A percentile compares a stretch with the other conserved stretches of the same genome.
Conservation (phyloP, 768 basidiomycete species). For the Agaricus sinodeliciosus region DNA sequence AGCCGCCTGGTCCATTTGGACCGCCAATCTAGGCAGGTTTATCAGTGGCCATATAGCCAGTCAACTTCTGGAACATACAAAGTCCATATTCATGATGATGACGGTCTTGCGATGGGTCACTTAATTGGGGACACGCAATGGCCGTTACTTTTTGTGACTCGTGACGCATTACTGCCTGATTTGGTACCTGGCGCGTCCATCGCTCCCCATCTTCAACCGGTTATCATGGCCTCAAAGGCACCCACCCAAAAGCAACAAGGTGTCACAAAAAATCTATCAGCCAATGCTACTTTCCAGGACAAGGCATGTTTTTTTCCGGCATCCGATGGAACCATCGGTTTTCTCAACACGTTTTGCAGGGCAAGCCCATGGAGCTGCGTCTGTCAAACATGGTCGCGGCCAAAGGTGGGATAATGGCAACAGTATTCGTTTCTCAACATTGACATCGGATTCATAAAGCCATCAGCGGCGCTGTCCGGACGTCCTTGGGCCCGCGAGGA, state of each 20-base stretch:
- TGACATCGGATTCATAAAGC: constrained; percentile 40
- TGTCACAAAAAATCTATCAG: constrained; percentile 35
- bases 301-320: constrained; percentile 41
- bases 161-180: constrained; percentile 19
- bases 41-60: neutral
- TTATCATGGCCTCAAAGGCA: constrained; percentile 27
- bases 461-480: constrained; percentile 95
- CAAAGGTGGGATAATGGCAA: constrained; percentile 53
- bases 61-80: constrained; percentile 26
- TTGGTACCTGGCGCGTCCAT: constrained; percentile 26
- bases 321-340: neutral
- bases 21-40: constrained; percentile 28
- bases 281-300: constrained; percentile 82
- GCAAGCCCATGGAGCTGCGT: constrained; percentile 97
- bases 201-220: constrained; percentile 2
- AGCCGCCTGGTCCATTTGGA: constrained; percentile 47
- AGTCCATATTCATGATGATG: constrained; percentile 29
- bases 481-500: constrained; percentile 91
- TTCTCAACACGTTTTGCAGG: constrained; percentile 42
- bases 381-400: constrained; percentile 97
- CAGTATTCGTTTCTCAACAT: constrained; percentile 5
- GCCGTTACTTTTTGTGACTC: constrained; percentile 26
- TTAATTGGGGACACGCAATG: constrained; percentile 15
- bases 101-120: constrained; percentile 8
- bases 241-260: constrained; percentile 32